Conservation (phyloP, 495 filamentous ascomycete species). For the Xanthoparmelia taractica region DNA sequence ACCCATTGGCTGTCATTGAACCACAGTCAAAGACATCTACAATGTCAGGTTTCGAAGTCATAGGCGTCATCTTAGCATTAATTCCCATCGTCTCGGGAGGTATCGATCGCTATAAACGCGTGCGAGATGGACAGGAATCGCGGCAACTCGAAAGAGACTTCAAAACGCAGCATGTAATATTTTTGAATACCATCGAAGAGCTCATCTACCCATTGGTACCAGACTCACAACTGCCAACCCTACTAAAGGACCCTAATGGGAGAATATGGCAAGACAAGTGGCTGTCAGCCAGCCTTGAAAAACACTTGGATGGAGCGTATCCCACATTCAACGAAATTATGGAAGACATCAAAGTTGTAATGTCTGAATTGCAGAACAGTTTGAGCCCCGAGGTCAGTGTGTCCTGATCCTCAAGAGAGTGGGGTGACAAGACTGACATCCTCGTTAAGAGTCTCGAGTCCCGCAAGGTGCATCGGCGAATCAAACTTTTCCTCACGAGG, state of each 20-base stretch:
- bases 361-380: slow-evolving; percentile 1
- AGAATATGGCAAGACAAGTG: neutral
- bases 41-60: slow-evolving; percentile 11
- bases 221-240: neutral
- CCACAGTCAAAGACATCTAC: neutral
- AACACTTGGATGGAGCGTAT: slow-evolving; percentile 1
- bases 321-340: slow-evolving; percentile 1
- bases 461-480: neutral
- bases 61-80: neutral
- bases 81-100: neutral
- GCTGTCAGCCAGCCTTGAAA: neutral
- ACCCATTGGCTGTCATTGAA: neutral
- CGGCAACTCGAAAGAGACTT: slow-evolving; percentile 10
- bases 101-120: slow-evolving; percentile 4
- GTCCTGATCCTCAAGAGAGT: neutral
- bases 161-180: slow-evolving; percentile 5
- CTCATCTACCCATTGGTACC: slow-evolving; percentile 2
- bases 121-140: neutral
- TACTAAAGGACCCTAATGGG: neutral
- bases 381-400: neutral
- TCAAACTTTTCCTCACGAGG: neutral
- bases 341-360: slow-evolving; percentile 2
- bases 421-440: neutral
- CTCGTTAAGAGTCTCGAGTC: neutral
- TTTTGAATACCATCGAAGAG: slow-evolving; percentile 8